phyloP scores from a whole-genome alignment of 2,329 filamentous ascomycete genomes.

The Elsinoe arachidis region DNA sequence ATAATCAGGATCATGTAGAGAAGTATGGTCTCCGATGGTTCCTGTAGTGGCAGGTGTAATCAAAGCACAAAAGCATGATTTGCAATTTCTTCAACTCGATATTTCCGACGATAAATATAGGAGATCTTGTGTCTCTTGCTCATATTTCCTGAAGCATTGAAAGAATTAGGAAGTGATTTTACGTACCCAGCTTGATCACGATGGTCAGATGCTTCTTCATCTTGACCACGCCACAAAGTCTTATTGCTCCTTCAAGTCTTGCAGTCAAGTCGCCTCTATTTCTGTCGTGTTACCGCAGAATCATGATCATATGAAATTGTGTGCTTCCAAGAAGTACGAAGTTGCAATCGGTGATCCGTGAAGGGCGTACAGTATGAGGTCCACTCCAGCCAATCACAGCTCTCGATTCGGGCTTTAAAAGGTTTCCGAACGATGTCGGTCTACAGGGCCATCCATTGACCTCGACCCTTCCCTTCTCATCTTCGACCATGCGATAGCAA shows the following conservation, averaged over 20 bases:
- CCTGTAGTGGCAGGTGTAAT: too few species aligned
- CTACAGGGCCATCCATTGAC: background rate
- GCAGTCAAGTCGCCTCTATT: background rate
- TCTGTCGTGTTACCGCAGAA: background rate
- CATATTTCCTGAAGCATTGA: background rate
- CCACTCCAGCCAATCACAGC: conserved; percentile 11
- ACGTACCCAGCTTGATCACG: conserved; percentile 76
- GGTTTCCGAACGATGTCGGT: conserved; percentile 10
- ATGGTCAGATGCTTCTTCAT: conserved; percentile 70
- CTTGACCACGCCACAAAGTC: conserved; percentile 13
- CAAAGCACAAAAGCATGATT: too few species aligned
- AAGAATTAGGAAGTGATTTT: background rate
- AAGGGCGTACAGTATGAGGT: background rate
- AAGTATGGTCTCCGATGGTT: too few species aligned
- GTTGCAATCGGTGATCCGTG: background rate
- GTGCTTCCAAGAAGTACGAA: background rate
- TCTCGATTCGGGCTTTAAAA: conserved; percentile 2
- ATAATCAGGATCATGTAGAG: conserved; percentile 2
- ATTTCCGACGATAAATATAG: too few species aligned
- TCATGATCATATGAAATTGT: background rate
- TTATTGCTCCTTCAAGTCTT: background rate
- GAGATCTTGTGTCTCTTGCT: too few species aligned
- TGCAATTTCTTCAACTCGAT: too few species aligned
- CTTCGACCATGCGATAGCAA: conserved; percentile 2
- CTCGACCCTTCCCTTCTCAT: background rate